A percentile compares a stretch with the other conserved stretches of the same genome.
Conservation (phyloP, 495 filamentous ascomycete species). For the Tuber microsphaerosporum region DNA sequence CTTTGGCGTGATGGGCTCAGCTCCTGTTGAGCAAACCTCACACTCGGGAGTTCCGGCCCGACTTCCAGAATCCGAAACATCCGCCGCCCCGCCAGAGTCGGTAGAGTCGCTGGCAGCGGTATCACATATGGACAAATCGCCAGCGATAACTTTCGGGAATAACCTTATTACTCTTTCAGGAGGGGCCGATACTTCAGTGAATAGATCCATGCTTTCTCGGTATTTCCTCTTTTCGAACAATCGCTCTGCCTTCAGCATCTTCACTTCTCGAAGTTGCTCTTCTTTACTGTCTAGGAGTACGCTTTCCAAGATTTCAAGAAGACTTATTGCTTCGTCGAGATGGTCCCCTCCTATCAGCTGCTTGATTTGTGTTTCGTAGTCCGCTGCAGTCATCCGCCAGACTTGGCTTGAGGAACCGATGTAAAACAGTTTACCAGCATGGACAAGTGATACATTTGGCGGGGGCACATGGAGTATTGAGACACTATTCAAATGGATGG, state of each 20-base stretch:
- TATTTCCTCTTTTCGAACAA: constrained; percentile 79
- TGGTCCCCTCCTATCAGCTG: constrained; percentile 67
- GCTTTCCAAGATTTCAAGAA: constrained; percentile 84
- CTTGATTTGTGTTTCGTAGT: constrained; percentile 87
- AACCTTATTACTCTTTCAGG: constrained; percentile 81
- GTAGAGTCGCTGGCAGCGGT: constrained; percentile 45
- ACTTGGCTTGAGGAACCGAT: constrained; percentile 80
- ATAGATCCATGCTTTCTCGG: constrained; percentile 80
- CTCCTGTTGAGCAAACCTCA: not conserved
- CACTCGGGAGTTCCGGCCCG: constrained; percentile 21
- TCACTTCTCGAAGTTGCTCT: constrained; percentile 68
- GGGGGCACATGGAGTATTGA: constrained; percentile 85
- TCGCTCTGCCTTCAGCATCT: constrained; percentile 80
- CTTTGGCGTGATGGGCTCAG: not conserved
- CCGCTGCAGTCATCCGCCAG: constrained; percentile 91
- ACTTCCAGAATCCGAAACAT: constrained; percentile 33
- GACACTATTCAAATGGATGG: constrained; percentile 69
- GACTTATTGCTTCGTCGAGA: constrained; percentile 86
- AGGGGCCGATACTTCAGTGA: constrained; percentile 74
- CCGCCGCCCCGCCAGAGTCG: constrained; percentile 45
- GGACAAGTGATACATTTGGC: constrained; percentile 81
- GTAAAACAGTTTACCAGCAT: constrained; percentile 90
- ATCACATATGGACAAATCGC: constrained; percentile 58
- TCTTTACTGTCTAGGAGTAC: constrained; percentile 73
- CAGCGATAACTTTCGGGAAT: constrained; percentile 77